A percentile compares a stretch with the other conserved stretches of the same genome.
Evolutionary conservation across 495 filamentous ascomycete genomes (phyloP).

Genomic region (Neurospora sp.): DNA sequence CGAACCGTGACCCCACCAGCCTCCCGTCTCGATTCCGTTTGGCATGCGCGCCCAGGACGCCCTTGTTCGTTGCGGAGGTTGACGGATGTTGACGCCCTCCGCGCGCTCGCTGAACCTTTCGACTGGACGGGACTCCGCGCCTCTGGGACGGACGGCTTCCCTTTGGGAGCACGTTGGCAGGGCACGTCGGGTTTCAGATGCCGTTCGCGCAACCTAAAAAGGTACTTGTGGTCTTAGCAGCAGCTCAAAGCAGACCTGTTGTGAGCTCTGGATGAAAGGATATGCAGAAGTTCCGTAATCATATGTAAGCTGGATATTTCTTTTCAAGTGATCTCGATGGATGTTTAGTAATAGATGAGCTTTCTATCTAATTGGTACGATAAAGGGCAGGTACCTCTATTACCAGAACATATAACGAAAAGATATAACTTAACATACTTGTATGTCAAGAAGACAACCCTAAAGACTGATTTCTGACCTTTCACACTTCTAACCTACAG

Average conservation of each 20-base stretch:
- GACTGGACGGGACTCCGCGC: not conserved
- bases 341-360: not conserved
- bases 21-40: conserved; percentile 20
- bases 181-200: not conserved
- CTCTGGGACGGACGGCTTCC: not conserved
- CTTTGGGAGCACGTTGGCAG: not conserved
- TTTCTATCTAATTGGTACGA: not conserved
- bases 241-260: not conserved
- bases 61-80: not conserved
- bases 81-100: not conserved
- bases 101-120: not conserved
- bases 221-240: not conserved
- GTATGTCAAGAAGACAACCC: not conserved
- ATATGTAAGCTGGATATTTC: not conserved
- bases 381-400: not conserved
- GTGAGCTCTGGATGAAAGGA: not conserved
- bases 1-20: conserved; percentile 25
- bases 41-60: not conserved
- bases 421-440: not conserved
- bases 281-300: not conserved
- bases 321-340: not conserved
- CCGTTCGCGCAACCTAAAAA: not conserved
- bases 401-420: not conserved
- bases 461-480: too few species aligned
- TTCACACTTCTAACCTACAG: not conserved